Evolutionary conservation across 2,329 filamentous ascomycete species (phyloP).

Genomic region (Phialemoniopsis sp.): DNA sequence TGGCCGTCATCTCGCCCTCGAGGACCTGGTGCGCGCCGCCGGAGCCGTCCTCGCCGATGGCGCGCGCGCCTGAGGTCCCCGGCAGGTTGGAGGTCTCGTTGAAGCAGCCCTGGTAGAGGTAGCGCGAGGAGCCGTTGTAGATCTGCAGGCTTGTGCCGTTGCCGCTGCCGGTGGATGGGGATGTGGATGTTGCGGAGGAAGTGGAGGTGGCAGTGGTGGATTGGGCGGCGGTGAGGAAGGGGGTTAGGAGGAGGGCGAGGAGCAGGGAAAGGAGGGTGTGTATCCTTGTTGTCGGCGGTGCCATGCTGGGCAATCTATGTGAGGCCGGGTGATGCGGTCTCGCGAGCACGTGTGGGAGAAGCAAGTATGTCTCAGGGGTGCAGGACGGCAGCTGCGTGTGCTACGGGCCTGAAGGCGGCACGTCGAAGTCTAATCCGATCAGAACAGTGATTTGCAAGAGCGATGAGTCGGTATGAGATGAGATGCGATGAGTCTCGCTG

Average conservation of each 20-base stretch:
- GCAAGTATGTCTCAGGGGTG: too few relatives aligned
- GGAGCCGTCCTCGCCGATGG: conserved; percentile 25
- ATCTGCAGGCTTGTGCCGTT: conserved; percentile 22
- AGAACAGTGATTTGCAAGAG: too few relatives aligned
- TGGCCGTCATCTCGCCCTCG: conserved; percentile 45
- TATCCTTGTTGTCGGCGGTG: not conserved
- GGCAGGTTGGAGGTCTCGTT: conserved; percentile 49
- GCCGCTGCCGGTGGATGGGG: conserved; percentile 3
- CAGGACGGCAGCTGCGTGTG: too few relatives aligned
- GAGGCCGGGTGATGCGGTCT: too few relatives aligned
- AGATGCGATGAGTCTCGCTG: too few relatives aligned
- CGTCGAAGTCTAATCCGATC: too few relatives aligned
- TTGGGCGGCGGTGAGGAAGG: conserved; percentile 11
- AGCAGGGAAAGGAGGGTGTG: conserved; percentile 5
- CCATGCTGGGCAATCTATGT: too few relatives aligned
- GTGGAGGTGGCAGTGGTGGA: not conserved
- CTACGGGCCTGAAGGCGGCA: too few relatives aligned
- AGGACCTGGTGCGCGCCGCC: conserved; percentile 33
- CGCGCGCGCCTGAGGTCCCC: conserved; percentile 33
- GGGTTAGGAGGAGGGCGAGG: conserved; percentile 8
- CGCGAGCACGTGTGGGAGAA: too few relatives aligned
- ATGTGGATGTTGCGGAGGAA: not conserved
- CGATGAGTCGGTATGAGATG: too few relatives aligned
- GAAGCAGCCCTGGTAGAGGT: conserved; percentile 53
- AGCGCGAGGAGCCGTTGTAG: conserved; percentile 30